Percentiles rank a stretch among this genome's conserved stretches.
phyloP scores from a whole-genome alignment of 2,329 filamentous ascomycete genomes.

The Alternaria sp. region DNA sequence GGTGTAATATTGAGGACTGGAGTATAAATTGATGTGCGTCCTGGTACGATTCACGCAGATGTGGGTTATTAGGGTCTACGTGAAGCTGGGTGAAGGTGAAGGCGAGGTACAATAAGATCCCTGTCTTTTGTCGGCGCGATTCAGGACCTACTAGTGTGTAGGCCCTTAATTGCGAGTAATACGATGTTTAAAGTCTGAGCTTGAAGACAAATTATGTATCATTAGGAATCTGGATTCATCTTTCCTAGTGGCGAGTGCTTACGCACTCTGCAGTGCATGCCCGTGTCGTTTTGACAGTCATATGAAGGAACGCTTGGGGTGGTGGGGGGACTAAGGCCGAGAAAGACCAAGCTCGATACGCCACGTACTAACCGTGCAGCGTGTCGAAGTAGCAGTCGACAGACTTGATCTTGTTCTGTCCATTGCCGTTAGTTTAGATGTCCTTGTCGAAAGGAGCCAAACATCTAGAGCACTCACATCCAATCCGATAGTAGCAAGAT shows the following conservation, averaged over 20 bases:
- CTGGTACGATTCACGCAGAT: not conserved
- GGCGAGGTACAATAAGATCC: not conserved
- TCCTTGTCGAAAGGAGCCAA: not conserved
- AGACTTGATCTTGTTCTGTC: not conserved
- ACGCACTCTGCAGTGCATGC: not conserved
- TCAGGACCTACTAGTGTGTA: not conserved
- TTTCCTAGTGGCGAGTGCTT: not conserved
- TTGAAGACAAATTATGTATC: not conserved
- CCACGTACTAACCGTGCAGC: not conserved
- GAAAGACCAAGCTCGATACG: not conserved
- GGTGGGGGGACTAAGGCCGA: not conserved
- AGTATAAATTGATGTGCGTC: not conserved
- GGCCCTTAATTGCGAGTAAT: not conserved
- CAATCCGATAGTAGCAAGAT: not conserved
- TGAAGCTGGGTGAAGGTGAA: not conserved
- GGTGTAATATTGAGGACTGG: not conserved
- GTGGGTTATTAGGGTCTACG: not conserved
- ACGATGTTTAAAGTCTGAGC: not conserved
- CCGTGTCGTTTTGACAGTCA: not conserved
- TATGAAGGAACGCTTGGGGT: not conserved
- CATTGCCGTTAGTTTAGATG: not conserved
- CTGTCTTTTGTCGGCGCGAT: not conserved
- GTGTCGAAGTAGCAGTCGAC: not conserved
- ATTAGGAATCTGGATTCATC: not conserved
- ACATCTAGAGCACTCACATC: not conserved